Evolutionary conservation across 2,329 filamentous ascomycete genomes (phyloP).

Genomic region (Erysiphe neolycopersici): DNA sequence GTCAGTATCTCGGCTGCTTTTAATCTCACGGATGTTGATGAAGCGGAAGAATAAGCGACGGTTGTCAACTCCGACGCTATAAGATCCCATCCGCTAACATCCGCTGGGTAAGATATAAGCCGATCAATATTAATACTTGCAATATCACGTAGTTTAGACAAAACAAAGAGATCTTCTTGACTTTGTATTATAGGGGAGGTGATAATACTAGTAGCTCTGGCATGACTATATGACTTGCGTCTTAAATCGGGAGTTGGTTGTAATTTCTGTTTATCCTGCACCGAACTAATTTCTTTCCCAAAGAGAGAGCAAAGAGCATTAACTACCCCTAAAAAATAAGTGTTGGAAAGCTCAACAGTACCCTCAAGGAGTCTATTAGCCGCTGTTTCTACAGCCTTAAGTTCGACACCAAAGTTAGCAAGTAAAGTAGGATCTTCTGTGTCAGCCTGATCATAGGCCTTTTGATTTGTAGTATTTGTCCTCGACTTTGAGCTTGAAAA

Average conservation of each 20-base stretch:
- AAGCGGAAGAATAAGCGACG: constrained; percentile 21
- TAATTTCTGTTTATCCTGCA: constrained; percentile 1
- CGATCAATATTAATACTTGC: constrained; percentile 50
- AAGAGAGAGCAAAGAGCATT: constrained; percentile 49
- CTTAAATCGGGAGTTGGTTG: constrained; percentile 8
- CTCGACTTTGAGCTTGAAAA: constrained; percentile 27
- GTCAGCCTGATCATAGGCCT: constrained; percentile 20
- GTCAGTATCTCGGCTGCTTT: constrained; percentile 39
- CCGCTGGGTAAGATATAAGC: constrained; percentile 37
- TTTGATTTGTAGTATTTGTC: constrained; percentile 21
- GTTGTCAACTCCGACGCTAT: constrained; percentile 29
- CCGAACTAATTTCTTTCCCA: constrained; percentile 13
- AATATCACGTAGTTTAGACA: constrained; percentile 48
- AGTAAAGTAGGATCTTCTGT: constrained; percentile 16
- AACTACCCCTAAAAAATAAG: constrained; percentile 53
- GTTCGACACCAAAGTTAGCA: constrained; percentile 50
- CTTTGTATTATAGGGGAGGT: constrained; percentile 22
- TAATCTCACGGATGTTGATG: constrained; percentile 25
- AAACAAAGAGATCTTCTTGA: constrained; percentile 37
- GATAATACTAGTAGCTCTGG: constrained; percentile 19
- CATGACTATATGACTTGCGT: constrained; percentile 11
- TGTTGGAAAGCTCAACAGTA: constrained; percentile 69
- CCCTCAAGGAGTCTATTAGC: constrained; percentile 72
- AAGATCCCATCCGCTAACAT: constrained; percentile 49
- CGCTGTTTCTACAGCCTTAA: constrained; percentile 69